Evolutionary conservation across 129 eudicot genomes (phyloP).

Genomic region (Flaveria sonorensis): DNA sequence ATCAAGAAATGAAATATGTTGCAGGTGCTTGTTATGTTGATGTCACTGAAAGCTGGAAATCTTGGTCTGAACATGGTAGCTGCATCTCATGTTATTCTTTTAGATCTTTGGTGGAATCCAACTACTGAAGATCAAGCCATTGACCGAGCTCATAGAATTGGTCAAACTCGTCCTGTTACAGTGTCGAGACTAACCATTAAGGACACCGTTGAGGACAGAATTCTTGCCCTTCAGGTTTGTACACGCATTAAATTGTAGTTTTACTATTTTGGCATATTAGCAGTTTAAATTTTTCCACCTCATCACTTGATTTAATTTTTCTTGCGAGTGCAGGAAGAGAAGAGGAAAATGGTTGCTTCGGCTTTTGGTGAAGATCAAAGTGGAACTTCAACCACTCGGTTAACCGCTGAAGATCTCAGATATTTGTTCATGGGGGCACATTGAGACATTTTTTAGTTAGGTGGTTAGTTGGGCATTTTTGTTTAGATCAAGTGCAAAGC

Average conservation of each 20-base stretch:
- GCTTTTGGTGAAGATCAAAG: constrained; percentile 92
- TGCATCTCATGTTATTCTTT: constrained; percentile 78
- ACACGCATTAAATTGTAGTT: background rate
- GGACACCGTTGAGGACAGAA: constrained; percentile 85
- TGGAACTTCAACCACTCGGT: constrained; percentile 56
- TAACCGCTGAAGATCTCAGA: constrained; percentile 74
- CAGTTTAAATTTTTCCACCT: background rate
- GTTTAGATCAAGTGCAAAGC: constrained; percentile 36
- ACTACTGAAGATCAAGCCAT: constrained; percentile 92
- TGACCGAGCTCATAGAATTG: constrained; percentile 92
- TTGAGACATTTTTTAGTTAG: constrained; percentile 15
- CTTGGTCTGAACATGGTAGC: constrained; percentile 94
- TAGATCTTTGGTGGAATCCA: constrained; percentile 99
- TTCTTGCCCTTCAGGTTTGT: constrained; percentile 78
- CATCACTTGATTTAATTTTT: background rate
- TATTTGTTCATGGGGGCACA: constrained; percentile 54
- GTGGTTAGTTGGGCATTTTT: constrained; percentile 26
- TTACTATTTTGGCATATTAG: background rate
- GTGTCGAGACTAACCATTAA: constrained; percentile 74
- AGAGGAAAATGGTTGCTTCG: constrained; percentile 92
- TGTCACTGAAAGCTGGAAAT: constrained; percentile 90
- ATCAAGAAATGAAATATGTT: constrained; percentile 23
- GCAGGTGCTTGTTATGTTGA: constrained; percentile 83
- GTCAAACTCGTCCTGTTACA: constrained; percentile 91
- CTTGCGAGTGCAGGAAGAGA: constrained; percentile 67